Base-by-base conservation (phyloP, 2,329 filamentous ascomycete genomes). In the Parastagonospora avenae region DNA sequence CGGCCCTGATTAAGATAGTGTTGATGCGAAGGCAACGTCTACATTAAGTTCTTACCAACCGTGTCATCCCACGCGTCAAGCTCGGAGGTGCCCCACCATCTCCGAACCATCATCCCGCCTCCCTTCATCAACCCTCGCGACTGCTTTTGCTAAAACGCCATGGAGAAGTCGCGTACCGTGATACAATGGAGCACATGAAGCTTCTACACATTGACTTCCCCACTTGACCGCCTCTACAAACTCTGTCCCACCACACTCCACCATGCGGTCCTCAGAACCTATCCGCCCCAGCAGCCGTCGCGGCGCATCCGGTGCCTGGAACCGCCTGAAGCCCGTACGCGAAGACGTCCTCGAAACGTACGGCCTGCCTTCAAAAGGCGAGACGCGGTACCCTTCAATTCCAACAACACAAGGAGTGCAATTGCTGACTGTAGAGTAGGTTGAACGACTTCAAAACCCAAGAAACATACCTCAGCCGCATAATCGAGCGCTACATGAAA, bases 361-460 rank as follows among this genome's bases (percentile, higher is more conserved):
- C 60, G 92, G 93, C 1, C 81, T 96, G 59, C 91, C 91, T 4
- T 96, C 92, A 2, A 97, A 96, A 70, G 93, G 93, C 45, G 93
- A 97, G 73, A 89, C 82, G 41, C 88, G 89, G 92, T 93, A 79
- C 45, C 64, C 28, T 41, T n/a, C 36, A 16, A 35, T 27, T 32
- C 36, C 43, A 15, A 12, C 1, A 8, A 8, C 7, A 8, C 2
- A 12, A 15, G 5, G 19, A 24, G 19, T 6, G 15, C 4, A 14
- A 46, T 16, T 54, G 31, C 56, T 49, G 8, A 33, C 8, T 8
- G 4, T 3, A 9, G 35, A 3, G 27, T 24, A 52, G 52, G 2
- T 68, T 79, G 16, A 76, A 77, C 50, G 86, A 93, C 63, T 79
- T 82, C 74, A 91, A 90, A 75, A 84, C 83, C 7, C 93, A 97